These are phyloP conservation scores for Globisporangium spinosum DNA, from an alignment of 352 stramenopile species.

Conservation along the genomic window DNA sequence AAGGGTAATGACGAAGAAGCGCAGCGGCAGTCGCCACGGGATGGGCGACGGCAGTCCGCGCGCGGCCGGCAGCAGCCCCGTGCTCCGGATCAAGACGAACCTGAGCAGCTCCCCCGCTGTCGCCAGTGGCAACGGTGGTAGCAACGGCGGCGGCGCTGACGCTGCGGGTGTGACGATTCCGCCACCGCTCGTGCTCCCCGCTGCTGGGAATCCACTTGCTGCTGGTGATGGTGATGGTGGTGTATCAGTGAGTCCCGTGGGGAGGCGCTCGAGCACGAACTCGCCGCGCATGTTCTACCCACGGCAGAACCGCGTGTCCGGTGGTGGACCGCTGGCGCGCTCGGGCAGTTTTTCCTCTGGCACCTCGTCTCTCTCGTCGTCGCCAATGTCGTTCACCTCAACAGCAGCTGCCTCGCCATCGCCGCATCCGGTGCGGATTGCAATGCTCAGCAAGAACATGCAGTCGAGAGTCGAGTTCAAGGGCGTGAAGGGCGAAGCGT, in stretches of 20 bases:
- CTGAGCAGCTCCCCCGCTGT: constrained; percentile 5
- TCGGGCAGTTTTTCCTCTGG: constrained; percentile 21
- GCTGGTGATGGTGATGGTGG: neutral
- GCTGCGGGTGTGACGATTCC: neutral
- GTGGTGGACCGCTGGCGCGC: constrained; percentile 4
- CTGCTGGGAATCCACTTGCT: constrained; percentile 1
- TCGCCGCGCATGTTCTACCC: constrained; percentile 17
- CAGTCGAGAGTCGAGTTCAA: constrained; percentile 45
- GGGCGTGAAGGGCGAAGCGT: constrained; percentile 45
- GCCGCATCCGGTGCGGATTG: constrained; percentile 34
- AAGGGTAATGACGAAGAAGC: constrained; percentile 19
- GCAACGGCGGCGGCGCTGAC: neutral
- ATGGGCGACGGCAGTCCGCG: constrained; percentile 1
- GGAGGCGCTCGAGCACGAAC: constrained; percentile 10
- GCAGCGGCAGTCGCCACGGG: constrained; percentile 15
- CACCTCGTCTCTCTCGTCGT: constrained; percentile 18
- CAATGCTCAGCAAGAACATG: constrained; percentile 65
- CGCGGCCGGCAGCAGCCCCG: neutral
- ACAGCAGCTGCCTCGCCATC: constrained; percentile 21
- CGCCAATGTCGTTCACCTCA: constrained; percentile 9
- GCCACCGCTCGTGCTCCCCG: constrained; percentile 7
- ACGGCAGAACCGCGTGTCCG: constrained; percentile 8
- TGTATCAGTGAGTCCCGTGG: neutral
- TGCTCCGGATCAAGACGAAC: constrained; percentile 20
- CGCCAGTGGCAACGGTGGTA: neutral